phyloP scores from a whole-genome alignment of 2,329 filamentous ascomycete genomes.

The Waltergamsia citrina region DNA sequence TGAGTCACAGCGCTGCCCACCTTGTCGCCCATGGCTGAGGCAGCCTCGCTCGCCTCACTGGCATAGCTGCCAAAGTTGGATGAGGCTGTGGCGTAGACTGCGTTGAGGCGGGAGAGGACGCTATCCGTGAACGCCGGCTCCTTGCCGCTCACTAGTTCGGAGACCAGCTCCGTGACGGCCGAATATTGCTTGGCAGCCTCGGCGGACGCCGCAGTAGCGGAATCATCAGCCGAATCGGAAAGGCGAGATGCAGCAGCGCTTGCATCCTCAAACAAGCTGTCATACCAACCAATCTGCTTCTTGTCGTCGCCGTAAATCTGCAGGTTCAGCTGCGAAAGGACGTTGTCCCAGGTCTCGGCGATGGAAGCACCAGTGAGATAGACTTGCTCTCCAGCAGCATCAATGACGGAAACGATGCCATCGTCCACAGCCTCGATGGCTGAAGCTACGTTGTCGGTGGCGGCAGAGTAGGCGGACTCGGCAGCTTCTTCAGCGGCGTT shows the following conservation, averaged over 20 bases:
- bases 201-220: conserved; percentile 50
- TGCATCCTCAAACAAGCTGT: conserved; percentile 34
- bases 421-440: conserved; percentile 26
- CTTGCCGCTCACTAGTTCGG: conserved; percentile 66
- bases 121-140: conserved; percentile 77
- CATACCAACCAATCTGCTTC: conserved; percentile 47
- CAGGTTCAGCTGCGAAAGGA: conserved; percentile 53
- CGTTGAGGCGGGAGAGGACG: conserved; percentile 61
- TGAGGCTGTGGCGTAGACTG: conserved; percentile 60
- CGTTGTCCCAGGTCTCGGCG: conserved; percentile 27
- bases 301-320: conserved; percentile 61
- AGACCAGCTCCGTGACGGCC: conserved; percentile 61
- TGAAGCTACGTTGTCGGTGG: conserved; percentile 29
- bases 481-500: conserved; percentile 38
- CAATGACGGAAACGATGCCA: conserved; percentile 28
- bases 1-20: conserved; percentile 26
- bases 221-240: conserved; percentile 44
- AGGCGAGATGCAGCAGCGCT: conserved; percentile 52
- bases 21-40: conserved; percentile 22
- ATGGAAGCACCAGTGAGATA: conserved; percentile 25
- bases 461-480: conserved; percentile 39
- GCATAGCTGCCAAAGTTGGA: conserved; percentile 39
- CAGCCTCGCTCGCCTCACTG: conserved; percentile 21
- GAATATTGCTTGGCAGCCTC: conserved; percentile 56
- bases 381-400: conserved; percentile 31